Base-by-base conservation (phyloP, 108 stramenopile species). In the Nitzschia sp. region DNA sequence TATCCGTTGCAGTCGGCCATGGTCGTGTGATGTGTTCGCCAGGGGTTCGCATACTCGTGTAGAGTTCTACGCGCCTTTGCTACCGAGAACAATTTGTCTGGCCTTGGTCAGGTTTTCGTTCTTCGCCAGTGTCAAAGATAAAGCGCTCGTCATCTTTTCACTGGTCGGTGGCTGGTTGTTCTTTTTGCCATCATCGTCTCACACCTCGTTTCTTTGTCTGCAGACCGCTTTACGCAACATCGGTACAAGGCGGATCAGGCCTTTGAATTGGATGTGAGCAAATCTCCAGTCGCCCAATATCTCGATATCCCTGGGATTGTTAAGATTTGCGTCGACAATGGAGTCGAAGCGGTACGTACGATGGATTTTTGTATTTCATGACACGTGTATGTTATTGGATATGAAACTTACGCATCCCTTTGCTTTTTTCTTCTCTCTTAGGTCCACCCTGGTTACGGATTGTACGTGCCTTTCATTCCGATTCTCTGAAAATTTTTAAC, bases 181-280 rank as follows among this genome's bases (percentile, higher is more conserved):
- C 24, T 18, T 46, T 4, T 65, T 42, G 30, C 29, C 21, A 47
- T 6, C 6, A 45, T 49, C 0, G 1, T 46, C 8, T 27, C 49
- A 30, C 38, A 42, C 38, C 13, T 42, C 13, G 38, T 42, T 21
- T 19, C 46, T 33, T 29, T 13, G 1, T 2, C 11, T 11, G 24
- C 59, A 88, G 91, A 93, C 82, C 90, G 97, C 11, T 97, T 96
- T 86, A 95, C 95, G 24, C 96, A 97, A 73, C 98, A 98, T 83
- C 83, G 96, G 13, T 97, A 96, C 85, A 97, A 97, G 78, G 95
- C 96, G 19, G 97, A 98, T 58, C 93, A 96, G 78, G 86, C 87
- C 56, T 96, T 91, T 74, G 53, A 70, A 60, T 55, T 85, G 1
- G 70, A 77, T 55, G 53, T 45, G 5, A 54, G 47, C 47, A 78